Base-by-base conservation (phyloP, 176 grass and related monocot genomes). In the Zoysia japonica region DNA sequence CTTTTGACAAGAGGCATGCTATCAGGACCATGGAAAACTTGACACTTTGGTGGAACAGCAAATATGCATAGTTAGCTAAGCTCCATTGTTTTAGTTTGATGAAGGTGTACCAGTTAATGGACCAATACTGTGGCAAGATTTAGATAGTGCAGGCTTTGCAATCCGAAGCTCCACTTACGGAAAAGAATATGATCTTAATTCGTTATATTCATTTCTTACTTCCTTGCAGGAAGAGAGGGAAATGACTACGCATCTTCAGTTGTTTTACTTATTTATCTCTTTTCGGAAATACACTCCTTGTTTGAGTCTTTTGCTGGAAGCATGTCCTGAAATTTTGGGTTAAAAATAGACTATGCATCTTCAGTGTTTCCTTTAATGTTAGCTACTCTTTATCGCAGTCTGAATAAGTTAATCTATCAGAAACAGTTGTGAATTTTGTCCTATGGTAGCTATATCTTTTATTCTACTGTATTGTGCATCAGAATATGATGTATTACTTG, bases 51-150 rank as follows among this genome's bases (percentile, higher is more conserved):
- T 37, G 15, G 28, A 40, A 40, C 61, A 39, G 40, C 54, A 47
- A 7, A n/a, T 63, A 63, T 28, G 47, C 46, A 72, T 62, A 81
- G 43, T 70, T 42, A 51, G 82, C 13, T 72, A 54, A 28, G 69
- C 20, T 70, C 45, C n/a, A 41, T 63, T 43, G 61, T 39, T 11
- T 71, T 61, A 61, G 60, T 61, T 56, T 54, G 36, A 65, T 70
- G 65, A 60, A 41, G 19, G 41, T 28, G 28, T 28, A 28, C 43
- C 43, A 45, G 43, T 45, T 45, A 45, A 45, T 45, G 43, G 43
- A 45, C 43, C 43, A 45, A 45, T 45, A 45, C 43, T 45, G 43
- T 45, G 43, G 43, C 43, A 45, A 45, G 43, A 45, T 45, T 3
- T 45, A 45, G 43, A 45, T 45, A 45, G 43, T 45, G 43, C 43